Evolutionary conservation across 2,329 filamentous ascomycete species (phyloP).

Genomic region (Sphaerostilbella broomeana): DNA sequence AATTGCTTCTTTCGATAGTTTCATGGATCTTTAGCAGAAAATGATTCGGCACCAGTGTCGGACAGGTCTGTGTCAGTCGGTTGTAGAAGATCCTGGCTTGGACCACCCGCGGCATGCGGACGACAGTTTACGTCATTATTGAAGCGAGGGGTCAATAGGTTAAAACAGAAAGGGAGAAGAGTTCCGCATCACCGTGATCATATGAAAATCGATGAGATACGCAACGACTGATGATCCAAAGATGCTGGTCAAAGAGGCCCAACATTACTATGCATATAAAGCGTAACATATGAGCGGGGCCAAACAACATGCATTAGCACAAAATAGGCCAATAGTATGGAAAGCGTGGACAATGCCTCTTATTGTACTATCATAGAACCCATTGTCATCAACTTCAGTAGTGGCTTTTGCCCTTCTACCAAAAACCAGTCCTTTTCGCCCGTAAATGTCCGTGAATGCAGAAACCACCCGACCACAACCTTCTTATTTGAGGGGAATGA

Average conservation of each 20-base stretch:
- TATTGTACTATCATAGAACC: conserved; percentile 40
- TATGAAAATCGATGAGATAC: too few species aligned
- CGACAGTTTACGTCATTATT: too few species aligned
- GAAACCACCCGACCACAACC: conserved; percentile 45
- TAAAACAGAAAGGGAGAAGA: too few species aligned
- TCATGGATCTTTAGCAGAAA: background rate
- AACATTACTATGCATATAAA: background rate
- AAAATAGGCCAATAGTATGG: conserved; percentile 2
- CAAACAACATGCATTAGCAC: conserved; percentile 1
- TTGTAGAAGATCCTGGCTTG: too few species aligned
- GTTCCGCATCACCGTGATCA: background rate
- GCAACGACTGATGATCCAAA: too few species aligned
- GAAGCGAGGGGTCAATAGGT: too few species aligned
- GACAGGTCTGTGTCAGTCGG: background rate
- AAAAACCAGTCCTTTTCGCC: conserved; percentile 54
- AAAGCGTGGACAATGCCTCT: conserved; percentile 31
- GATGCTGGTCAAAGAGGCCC: background rate
- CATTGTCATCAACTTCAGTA: conserved; percentile 41
- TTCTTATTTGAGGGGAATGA: conserved; percentile 99
- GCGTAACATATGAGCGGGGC: background rate
- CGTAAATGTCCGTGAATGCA: conserved; percentile 51
- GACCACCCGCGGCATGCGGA: too few species aligned
- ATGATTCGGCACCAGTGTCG: background rate
- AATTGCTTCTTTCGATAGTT: background rate
- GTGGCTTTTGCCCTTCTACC: conserved; percentile 39